Evolutionary conservation across 202 grass and related monocot genomes (phyloP).

Genomic region (Zoysia matrella): DNA sequence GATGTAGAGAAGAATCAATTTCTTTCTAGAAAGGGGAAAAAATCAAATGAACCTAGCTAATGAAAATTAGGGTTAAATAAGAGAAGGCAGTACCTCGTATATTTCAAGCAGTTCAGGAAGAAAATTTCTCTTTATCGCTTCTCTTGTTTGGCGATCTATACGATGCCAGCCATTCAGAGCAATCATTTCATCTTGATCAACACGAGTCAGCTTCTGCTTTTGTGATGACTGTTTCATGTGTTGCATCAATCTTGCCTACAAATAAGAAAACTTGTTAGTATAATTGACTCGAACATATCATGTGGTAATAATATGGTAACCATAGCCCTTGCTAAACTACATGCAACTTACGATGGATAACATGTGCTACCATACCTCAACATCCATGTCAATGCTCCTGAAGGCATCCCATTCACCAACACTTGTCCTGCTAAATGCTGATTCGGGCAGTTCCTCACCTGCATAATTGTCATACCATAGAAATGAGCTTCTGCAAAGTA

Average conservation of each 20-base stretch:
- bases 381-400: conserved; percentile 13
- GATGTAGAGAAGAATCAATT: too few relatives aligned
- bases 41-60: neutral
- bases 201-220: neutral
- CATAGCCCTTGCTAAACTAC: neutral
- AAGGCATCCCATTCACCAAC: conserved; percentile 11
- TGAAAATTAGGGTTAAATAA: neutral
- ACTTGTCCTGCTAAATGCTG: neutral
- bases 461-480: neutral
- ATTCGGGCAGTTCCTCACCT: neutral
- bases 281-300: neutral
- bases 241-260: conserved; percentile 1
- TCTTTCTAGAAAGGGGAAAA: too few relatives aligned
- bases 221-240: neutral
- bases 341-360: neutral
- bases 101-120: neutral
- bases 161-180: neutral
- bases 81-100: neutral
- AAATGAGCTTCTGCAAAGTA: neutral
- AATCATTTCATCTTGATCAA: neutral
- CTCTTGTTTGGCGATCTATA: conserved; percentile 12
- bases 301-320: neutral
- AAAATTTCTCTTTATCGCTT: neutral
- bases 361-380: neutral
- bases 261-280: neutral